phyloP scores from a whole-genome alignment of 208 protist species.

The Acanthamoeba royreba region DNA sequence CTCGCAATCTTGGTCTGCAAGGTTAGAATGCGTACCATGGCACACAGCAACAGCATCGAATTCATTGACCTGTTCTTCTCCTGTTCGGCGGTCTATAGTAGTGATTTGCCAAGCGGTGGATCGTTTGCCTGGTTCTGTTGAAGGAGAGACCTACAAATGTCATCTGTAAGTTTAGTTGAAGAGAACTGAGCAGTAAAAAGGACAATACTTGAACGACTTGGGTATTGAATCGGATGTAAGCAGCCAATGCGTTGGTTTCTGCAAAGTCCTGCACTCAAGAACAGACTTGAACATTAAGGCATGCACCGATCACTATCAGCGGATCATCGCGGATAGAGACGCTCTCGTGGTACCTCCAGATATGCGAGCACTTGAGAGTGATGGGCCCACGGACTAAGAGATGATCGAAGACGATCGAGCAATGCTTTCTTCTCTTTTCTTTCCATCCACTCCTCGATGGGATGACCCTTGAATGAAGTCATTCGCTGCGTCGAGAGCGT shows the following conservation, averaged over 20 bases:
- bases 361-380: background rate
- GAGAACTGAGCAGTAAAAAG: no score
- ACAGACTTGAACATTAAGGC: no score
- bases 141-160: no score
- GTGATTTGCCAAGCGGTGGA: background rate
- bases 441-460: background rate
- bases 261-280: background rate
- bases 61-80: background rate
- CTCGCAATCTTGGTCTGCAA: background rate
- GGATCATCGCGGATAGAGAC: no score
- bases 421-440: background rate
- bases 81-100: background rate
- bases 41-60: background rate
- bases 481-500: background rate
- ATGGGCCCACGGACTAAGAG: background rate
- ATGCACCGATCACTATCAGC: no score
- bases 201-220: background rate
- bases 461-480: background rate
- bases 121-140: background rate
- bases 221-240: background rate
- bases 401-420: background rate
- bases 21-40: background rate
- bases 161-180: no score
- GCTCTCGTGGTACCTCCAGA: background rate
- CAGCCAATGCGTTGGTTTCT: background rate